Evolutionary conservation across 176 grass and related monocot genomes (phyloP).

Genomic region (Panicum miliaceum): DNA sequence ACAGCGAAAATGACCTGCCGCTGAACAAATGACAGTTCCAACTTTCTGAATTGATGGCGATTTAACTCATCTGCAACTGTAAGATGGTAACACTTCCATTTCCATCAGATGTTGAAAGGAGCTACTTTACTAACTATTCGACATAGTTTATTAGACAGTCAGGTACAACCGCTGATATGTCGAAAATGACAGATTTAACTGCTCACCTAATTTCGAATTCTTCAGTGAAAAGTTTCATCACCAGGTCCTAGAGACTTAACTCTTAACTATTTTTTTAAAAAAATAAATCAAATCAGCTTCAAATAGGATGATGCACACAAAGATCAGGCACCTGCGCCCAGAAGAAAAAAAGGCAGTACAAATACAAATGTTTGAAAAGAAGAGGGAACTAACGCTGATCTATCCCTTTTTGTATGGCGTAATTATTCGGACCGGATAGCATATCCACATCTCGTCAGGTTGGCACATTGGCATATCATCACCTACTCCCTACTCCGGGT

Average conservation of each 20-base stretch:
- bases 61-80: not conserved
- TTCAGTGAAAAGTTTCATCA: not conserved
- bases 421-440: not conserved
- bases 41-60: not conserved
- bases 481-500: constrained; percentile 7
- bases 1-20: not conserved
- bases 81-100: constrained; percentile 9
- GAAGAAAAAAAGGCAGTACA: not conserved
- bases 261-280: not conserved
- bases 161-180: not conserved
- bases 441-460: not conserved
- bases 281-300: not conserved
- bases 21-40: not conserved
- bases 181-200: not conserved
- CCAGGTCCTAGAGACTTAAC: not conserved
- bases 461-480: constrained; percentile 27
- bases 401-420: not conserved
- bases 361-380: not conserved
- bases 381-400: not conserved
- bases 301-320: not conserved
- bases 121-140: not conserved
- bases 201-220: not conserved
- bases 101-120: constrained; percentile 1
- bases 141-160: not conserved
- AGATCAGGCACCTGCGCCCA: not conserved